Percentiles rank a stretch among this genome's conserved stretches.
Evolutionary conservation across 495 filamentous ascomycete species (phyloP).

Genomic region (Annulohypoxylon maeteangense): DNA sequence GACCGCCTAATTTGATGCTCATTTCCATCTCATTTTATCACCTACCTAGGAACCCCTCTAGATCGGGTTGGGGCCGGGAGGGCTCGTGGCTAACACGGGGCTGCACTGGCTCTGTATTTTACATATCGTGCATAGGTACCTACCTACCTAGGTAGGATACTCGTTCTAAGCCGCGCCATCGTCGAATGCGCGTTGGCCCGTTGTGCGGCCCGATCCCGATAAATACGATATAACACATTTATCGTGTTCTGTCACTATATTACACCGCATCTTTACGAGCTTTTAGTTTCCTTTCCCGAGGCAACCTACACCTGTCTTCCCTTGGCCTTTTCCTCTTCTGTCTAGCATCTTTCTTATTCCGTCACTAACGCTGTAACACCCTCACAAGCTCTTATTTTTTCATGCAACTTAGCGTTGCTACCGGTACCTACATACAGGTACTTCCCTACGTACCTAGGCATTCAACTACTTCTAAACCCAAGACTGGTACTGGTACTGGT

Average conservation of each 20-base stretch:
- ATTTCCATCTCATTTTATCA: constrained; percentile 1
- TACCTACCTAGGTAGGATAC: no score
- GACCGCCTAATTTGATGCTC: background rate
- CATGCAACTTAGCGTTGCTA: constrained; percentile 27
- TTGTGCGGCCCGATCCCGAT: constrained; percentile 43
- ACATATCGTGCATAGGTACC: no score
- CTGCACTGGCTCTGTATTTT: background rate
- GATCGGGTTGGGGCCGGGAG: constrained; percentile 8
- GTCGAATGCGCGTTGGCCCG: constrained; percentile 41
- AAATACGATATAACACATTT: constrained; percentile 37
- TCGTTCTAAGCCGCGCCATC: constrained; percentile 30
- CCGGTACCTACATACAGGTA: no score
- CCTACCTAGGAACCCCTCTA: background rate
- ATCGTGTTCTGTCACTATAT: constrained; percentile 34
- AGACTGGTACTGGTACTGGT: constrained; percentile 8
- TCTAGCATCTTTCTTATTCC: constrained; percentile 6
- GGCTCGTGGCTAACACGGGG: background rate
- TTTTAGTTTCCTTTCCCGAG: constrained; percentile 31
- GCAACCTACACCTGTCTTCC: constrained; percentile 38
- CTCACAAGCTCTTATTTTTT: constrained; percentile 23
- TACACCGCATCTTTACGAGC: constrained; percentile 42
- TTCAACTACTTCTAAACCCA: constrained; percentile 20
- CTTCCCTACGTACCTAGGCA: no score
- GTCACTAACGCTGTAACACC: constrained; percentile 27
- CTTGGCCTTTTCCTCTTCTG: constrained; percentile 9